Percentiles rank a stretch among this genome's conserved stretches.
phyloP scores from a whole-genome alignment of 441 rosid species.

The Gossypium laxum region DNA sequence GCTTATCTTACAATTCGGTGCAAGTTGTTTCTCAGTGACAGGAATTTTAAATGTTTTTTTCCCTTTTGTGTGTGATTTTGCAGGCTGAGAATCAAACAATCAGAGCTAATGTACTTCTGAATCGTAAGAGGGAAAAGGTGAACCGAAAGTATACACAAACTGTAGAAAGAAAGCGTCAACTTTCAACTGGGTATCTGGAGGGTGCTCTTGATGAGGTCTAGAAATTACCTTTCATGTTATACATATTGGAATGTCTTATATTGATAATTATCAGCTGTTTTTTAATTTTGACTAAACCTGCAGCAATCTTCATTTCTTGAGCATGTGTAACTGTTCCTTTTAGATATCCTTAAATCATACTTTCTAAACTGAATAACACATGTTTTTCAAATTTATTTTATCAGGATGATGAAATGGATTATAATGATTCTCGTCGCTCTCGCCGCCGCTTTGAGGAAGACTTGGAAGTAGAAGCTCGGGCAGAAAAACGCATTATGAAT shows the following conservation, averaged over 20 bases:
- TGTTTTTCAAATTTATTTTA: conserved; percentile 8
- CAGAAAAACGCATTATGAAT: conserved; percentile 78
- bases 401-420: conserved; percentile 82
- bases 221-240: background rate
- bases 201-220: conserved; percentile 91
- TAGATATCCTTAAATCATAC: background rate
- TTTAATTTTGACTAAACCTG: background rate
- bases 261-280: background rate
- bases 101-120: conserved; percentile 75
- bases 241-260: background rate
- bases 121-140: conserved; percentile 79
- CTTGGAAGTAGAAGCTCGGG: conserved; percentile 76
- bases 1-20: background rate
- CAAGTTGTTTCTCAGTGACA: background rate
- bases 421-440: conserved; percentile 66
- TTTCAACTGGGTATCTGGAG: conserved; percentile 86
- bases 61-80: conserved; percentile 15
- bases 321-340: background rate
- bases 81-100: conserved; percentile 87
- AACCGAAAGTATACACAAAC: conserved; percentile 70
- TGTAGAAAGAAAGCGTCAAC: conserved; percentile 62
- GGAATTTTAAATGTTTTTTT: background rate
- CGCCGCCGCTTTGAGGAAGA: conserved; percentile 78
- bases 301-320: background rate
- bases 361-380: background rate